These are phyloP conservation scores for Hemileccinum impolitum DNA, from an alignment of 768 basidiomycete species.

Conservation along the genomic window DNA sequence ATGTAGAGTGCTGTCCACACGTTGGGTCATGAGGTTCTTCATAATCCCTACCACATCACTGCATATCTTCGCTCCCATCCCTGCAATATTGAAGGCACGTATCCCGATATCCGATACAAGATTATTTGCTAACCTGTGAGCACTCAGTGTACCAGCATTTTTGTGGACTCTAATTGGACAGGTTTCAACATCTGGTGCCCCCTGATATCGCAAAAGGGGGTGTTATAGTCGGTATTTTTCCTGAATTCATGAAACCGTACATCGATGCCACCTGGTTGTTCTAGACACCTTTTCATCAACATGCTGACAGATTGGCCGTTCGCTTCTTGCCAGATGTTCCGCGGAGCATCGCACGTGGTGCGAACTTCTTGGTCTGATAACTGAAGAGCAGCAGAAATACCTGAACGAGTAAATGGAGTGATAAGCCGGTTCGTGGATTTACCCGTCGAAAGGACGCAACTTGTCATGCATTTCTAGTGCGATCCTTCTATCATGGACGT, in stretches of 20 bases:
- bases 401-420: constrained; percentile 25
- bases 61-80: constrained; percentile 26
- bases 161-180: constrained; percentile 37
- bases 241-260: constrained; percentile 32
- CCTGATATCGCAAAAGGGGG: constrained; percentile 20
- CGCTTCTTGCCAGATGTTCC: constrained; percentile 7
- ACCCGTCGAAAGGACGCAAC: background rate
- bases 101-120: constrained; percentile 44
- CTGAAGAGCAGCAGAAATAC: constrained; percentile 25
- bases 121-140: constrained; percentile 13
- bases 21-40: constrained; percentile 30
- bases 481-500: too few species aligned
- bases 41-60: constrained; percentile 30
- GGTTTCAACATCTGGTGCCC: constrained; percentile 31
- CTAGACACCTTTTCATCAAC: background rate
- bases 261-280: background rate
- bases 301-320: constrained; percentile 11
- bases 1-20: constrained; percentile 17
- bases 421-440: constrained; percentile 16
- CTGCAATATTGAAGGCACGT: constrained; percentile 36
- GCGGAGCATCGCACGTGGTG: constrained; percentile 1
- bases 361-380: constrained; percentile 26
- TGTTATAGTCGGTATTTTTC: constrained; percentile 26
- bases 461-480: too few species aligned
- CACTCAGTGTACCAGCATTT: constrained; percentile 26